phyloP scores from a whole-genome alignment of 768 basidiomycete species.

The Calocybe cyanea region DNA sequence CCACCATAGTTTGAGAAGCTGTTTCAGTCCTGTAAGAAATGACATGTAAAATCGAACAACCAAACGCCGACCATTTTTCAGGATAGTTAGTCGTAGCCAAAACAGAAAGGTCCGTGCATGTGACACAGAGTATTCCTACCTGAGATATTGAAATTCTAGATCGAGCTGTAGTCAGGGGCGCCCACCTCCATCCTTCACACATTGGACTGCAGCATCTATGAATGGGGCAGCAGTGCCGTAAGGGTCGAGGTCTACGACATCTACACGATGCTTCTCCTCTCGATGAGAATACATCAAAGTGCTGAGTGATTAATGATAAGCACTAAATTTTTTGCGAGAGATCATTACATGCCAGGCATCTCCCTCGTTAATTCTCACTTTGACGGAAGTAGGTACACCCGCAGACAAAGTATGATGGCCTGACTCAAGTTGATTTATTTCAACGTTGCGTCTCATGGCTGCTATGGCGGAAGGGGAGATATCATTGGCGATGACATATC shows the following conservation, averaged over 20 bases:
- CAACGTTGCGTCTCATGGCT: constrained; percentile 84
- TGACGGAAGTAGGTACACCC: constrained; percentile 28
- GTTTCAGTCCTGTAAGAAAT: not conserved
- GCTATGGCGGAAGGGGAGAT: constrained; percentile 76
- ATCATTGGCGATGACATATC: constrained; percentile 94
- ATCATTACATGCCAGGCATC: constrained; percentile 77
- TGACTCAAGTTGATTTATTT: constrained; percentile 67
- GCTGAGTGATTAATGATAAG: constrained; percentile 35
- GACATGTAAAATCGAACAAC: not conserved
- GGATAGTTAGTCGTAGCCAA: constrained; percentile 92
- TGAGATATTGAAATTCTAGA: constrained; percentile 1
- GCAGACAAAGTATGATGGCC: constrained; percentile 14
- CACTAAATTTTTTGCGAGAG: not conserved
- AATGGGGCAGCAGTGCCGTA: constrained; percentile 98
- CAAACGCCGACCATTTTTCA: constrained; percentile 87
- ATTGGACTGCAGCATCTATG: constrained; percentile 91
- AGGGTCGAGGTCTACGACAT: constrained; percentile 96
- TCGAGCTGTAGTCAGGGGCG: not conserved
- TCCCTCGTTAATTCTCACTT: constrained; percentile 83
- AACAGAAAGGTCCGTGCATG: constrained; percentile 94
- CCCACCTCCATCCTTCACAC: constrained; percentile 81
- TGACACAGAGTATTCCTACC: constrained; percentile 86
- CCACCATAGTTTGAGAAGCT: constrained; percentile 92
- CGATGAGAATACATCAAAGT: constrained; percentile 90
- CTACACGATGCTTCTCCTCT: constrained; percentile 67